Base-by-base conservation (phyloP, 225 moss, liverwort and hornwort species). In the Anthoceros angustus region DNA sequence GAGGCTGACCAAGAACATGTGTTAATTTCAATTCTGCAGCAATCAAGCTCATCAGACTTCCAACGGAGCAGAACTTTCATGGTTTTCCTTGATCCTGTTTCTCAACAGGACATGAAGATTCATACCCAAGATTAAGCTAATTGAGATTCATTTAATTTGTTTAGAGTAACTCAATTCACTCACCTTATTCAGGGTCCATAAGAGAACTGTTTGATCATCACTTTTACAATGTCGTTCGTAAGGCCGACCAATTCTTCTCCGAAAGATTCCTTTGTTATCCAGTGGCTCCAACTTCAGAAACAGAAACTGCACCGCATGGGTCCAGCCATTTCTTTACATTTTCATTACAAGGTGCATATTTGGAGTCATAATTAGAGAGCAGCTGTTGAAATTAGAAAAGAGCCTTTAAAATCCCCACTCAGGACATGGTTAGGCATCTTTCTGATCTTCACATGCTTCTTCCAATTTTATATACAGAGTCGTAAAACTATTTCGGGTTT, bases 141-240 rank as follows among this genome's bases (percentile, higher is more conserved):
- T 32, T 32, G 32, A 32, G 32, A 32, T 32, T 32, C 32, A 32
- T 32, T 32, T 1, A 32, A 32, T 32, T 1, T 32, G 32, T 32
- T 32, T 32, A 1, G 32, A 32, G 32, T 32, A 32, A 32, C 32
- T 32, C 32, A 1, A 32, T 32, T 32, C 32, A 32, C 64, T 67
- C 78, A 95, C 95, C 95, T 95, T 95, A 68, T 91, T 88, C 18
- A 95, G 76, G 40, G 95, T 95, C 95, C 95, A 95, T 46, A 95
- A 74, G 67, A 95, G 91, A 61, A 95, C 91, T 70, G 95, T 88
- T 73, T 95, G 91, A 75, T 95, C 91, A 72, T 95, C 91, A 78
- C 88, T 95, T 78, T 95, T 95, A 65, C 91, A 91, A 70, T 95
- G 95, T 42, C 91, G 84, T 69, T 95, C 91, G 66, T 86, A 95